Base-by-base conservation (phyloP, 129 eudicot genomes). In the Lactuca saligna region DNA sequence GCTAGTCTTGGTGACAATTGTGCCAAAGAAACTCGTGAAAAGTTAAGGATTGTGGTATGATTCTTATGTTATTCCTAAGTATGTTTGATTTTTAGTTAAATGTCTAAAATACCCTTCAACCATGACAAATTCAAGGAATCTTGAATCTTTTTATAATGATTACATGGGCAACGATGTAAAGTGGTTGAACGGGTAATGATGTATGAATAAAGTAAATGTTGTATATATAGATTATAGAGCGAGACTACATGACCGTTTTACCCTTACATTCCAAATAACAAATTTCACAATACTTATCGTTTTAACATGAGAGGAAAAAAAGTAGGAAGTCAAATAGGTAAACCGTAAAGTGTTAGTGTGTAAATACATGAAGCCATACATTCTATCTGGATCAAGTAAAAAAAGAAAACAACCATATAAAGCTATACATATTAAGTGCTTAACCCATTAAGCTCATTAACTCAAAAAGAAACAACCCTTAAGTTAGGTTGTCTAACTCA, bases 21-120 rank as follows among this genome's bases (percentile, higher is more conserved):
- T 77, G 99, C 97, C 9, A 85, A 89, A 76, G 83, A 69, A 70
- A 85, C 83, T 61, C 95, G 99, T 9, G 90, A 87, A 58, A 85
- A 73, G 69, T 68, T 93, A 20, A 87, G 95, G 78, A 67, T 93
- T 63, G 97, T 93, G 99, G 99, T 93, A 89, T 39, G 84, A 17
- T 46, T 46, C 51, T 46, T 46, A 46, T 46, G 5, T n/a, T 5
- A 39, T 39, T 11, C 9, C 9, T 39, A 39, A 39, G 7, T 2
- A 49, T 64, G 35, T 63, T 64, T 48, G n/a, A n/a, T 49, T 46
- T 44, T 31, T 64, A 42, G 5, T 42, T 42, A 44, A 41, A 39
- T 39, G 9, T 39, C 44, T 39, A 39, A 7, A 39, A 39, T 39
- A 39, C 44, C 44, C 44, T 8, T 39, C 44, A 39, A 39, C 44